Evolutionary conservation across 257 asterid genomes (phyloP), one percentile per base, ranked within the genome.

Genomic region (Cruciata laevipes): DNA sequence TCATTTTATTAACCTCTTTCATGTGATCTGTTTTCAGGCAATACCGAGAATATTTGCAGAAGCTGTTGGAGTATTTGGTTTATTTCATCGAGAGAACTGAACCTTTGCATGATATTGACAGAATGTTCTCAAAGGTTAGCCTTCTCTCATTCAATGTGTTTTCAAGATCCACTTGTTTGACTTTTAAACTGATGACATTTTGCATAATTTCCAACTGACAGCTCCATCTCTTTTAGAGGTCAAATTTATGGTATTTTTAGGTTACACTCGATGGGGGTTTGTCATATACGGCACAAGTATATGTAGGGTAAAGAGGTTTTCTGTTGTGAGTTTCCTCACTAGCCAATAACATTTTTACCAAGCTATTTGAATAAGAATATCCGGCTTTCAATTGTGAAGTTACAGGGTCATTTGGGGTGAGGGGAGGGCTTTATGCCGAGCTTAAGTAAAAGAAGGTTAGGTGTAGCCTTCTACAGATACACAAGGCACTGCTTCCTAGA

Each of bases 31-130:
- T 67, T 6, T 52, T 67, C 66, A 91, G 97, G 93, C 89, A 78
- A 71, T 93, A 86, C 77, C 75, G 67, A 69, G 97, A 88, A 59
- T 90, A 93, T 83, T 31, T 84, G 78, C 90, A 83, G 82, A 93
- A 84, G 70, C 89, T 93, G 66, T 74, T 85, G 83, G 97, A 85
- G 52, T 90, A 90, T 84, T 90, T 93, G 69, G 63, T 84, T 51
- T 79, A 86, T 75, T 90, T 85, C 74, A 84, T 85, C 72, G 89
- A 85, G 83, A 85, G 97, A 57, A 86, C 95, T 35, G 95, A 86
- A 65, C 97, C 99, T 61, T 72, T 93, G 81, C 91, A 88, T 80
- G 97, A 93, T 80, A 95, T 90, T 66, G 91, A 80, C 60, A 85
- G 97, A 78, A 88, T 93, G 73, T 86, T 88, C 73, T 83, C 88